Evolutionary conservation across 2,329 filamentous ascomycete species (phyloP), one percentile per base, ranked within the genome.

Genomic region (Plectosphaerella sp.): DNA sequence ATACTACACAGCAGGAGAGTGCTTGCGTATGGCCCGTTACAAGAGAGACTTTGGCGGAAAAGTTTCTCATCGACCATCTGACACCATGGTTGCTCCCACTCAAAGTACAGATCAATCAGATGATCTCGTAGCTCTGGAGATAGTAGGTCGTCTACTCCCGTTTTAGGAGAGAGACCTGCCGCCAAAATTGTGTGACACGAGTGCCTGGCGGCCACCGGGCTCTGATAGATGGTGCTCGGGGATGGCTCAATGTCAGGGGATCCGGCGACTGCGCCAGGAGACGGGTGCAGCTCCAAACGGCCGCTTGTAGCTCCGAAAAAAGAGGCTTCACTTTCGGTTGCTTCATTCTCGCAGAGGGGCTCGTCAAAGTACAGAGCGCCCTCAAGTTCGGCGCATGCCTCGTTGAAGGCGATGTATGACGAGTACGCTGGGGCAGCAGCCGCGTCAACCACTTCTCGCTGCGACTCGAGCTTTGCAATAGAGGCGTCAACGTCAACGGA

Each of bases 261-360:
- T 6, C 18, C 28, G 10, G n/a, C 15, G 28, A 8, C 12, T 5
- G 37, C 33, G 52, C 48, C 16, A 50, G 22, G 3, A 48, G 54
- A 5, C 45, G 54, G n/a, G 48, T 58, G 25, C 42, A 56, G 25
- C 46, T 65, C 59, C 6, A 70, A 57, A 3, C 67, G 61, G 1
- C 68, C 69, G 52, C 68, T 72, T 0, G 67, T 63, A 1, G 66
- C 61, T 0, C 69, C 68, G 52, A 70, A 71, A 46, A 68, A 72
- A 2, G 63, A 56, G 45, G 63, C 59, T 48, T 70, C 67, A 39
- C 52, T 53, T 5, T 18, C n/a, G 11, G n/a, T 7, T 2, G 69
- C 67, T 24, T 61, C 60, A 24, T 70, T 66, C 22, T 66, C 68
- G 35, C 69, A 66, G 25, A 68, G 53, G 5, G 65, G 62, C 42